phyloP scores from a whole-genome alignment of 768 basidiomycete genomes.

The Cyathus striatus region DNA sequence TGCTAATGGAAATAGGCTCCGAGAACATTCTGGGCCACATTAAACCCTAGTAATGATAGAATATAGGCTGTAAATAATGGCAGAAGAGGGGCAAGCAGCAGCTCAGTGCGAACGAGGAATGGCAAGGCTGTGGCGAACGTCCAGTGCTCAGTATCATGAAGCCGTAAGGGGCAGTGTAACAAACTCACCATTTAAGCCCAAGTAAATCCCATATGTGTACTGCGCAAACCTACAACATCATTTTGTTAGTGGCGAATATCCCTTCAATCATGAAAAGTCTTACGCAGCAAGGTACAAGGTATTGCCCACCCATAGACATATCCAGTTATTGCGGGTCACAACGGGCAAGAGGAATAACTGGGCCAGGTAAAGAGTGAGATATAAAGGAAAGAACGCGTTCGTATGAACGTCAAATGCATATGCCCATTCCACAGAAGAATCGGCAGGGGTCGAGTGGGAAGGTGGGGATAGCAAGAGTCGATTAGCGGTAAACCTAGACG shows the following conservation, averaged over 20 bases:
- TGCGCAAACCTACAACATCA: constrained; percentile 63
- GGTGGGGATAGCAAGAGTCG: constrained; percentile 65
- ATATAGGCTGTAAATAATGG: constrained; percentile 86
- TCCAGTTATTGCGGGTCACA: constrained; percentile 82
- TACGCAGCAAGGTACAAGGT: constrained; percentile 87
- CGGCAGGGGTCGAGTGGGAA: constrained; percentile 65
- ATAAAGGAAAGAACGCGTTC: constrained; percentile 94
- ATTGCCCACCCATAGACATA: constrained; percentile 91
- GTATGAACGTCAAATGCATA: constrained; percentile 97
- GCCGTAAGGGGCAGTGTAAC: neutral
- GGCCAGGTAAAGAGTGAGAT: constrained; percentile 83
- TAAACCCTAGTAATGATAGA: constrained; percentile 85
- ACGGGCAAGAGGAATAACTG: constrained; percentile 85
- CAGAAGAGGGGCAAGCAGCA: constrained; percentile 86
- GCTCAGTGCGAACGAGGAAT: constrained; percentile 85
- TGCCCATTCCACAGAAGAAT: constrained; percentile 81
- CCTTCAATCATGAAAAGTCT: no score
- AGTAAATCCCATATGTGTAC: constrained; percentile 88
- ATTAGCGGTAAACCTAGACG: constrained; percentile 63
- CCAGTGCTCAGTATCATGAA: constrained; percentile 1
- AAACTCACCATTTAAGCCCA: constrained; percentile 67
- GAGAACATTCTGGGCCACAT: constrained; percentile 81
- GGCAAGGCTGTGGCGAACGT: constrained; percentile 67
- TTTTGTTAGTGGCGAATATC: constrained; percentile 3
- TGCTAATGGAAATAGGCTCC: constrained; percentile 61